These are phyloP conservation scores for Piedraia hortae DNA, from an alignment of 2,329 filamentous ascomycete species.

Conservation along the genomic window DNA sequence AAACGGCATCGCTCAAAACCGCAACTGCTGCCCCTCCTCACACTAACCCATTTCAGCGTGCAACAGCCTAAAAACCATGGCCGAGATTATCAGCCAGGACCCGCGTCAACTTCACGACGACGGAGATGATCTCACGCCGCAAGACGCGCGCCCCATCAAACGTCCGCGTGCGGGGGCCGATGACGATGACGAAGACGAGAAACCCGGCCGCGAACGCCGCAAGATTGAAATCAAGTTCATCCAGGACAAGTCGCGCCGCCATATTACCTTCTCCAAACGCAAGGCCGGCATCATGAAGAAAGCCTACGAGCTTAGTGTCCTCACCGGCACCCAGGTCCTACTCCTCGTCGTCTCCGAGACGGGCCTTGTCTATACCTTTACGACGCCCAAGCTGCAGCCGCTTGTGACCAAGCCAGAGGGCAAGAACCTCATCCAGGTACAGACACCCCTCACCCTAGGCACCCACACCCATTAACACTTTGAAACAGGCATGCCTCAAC, in stretches of 20 bases:
- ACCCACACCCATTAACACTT: slow-evolving; percentile 5
- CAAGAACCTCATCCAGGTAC: slow-evolving; percentile 95
- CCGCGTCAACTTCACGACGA: slow-evolving; percentile 16
- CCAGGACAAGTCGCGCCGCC: slow-evolving; percentile 94
- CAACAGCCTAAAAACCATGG: too few relatives aligned
- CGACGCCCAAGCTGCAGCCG: slow-evolving; percentile 90
- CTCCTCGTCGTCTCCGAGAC: slow-evolving; percentile 93
- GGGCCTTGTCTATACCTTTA: slow-evolving; percentile 92
- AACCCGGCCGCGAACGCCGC: slow-evolving; percentile 86
- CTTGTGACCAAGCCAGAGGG: slow-evolving; percentile 95
- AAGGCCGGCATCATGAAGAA: slow-evolving; percentile 99
- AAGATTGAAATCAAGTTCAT: slow-evolving; percentile 99
- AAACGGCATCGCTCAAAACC: too few relatives aligned
- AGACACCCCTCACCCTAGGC: slow-evolving; percentile 2
- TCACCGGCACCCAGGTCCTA: slow-evolving; percentile 91
- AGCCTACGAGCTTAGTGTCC: slow-evolving; percentile 91
- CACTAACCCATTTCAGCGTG: too few relatives aligned
- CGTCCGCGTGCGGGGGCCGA: slow-evolving; percentile 53
- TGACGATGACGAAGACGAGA: slow-evolving; percentile 93
- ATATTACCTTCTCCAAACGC: slow-evolving; percentile 98
- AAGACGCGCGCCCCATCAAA: slow-evolving; percentile 55
- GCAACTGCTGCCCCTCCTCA: too few relatives aligned
- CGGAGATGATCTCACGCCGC: slow-evolving; percentile 24
- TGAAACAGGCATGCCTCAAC: slow-evolving; percentile 72
- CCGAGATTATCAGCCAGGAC: slow-evolving; percentile 5